phyloP scores from a whole-genome alignment of 805 yeast genomes.

The Myxozyma lipomycoides region DNA sequence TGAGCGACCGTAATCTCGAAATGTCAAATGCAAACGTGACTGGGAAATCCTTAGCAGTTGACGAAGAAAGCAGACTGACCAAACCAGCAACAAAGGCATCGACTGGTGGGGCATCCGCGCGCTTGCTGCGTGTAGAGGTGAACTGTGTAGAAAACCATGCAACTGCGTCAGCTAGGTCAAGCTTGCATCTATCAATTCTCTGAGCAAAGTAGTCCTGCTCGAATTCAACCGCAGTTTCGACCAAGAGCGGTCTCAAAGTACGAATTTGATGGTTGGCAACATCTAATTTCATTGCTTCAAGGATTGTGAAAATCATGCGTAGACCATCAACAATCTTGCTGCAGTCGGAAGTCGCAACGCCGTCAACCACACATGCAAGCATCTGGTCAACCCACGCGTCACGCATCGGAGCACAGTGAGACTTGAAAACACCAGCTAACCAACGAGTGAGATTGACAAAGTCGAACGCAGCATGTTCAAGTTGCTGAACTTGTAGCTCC shows the following conservation, averaged over 20 bases:
- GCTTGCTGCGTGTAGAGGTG: not conserved
- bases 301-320: constrained; percentile 69
- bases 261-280: constrained; percentile 93
- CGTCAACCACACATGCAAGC: constrained; percentile 49
- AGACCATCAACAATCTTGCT: constrained; percentile 65
- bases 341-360: constrained; percentile 11
- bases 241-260: constrained; percentile 73
- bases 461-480: constrained; percentile 60
- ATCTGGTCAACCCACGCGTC: constrained; percentile 84
- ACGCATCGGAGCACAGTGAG: constrained; percentile 95
- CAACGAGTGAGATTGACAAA: constrained; percentile 67
- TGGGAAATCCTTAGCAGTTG: constrained; percentile 55
- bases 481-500: constrained; percentile 70
- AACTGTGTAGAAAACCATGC: constrained; percentile 57
- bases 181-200: constrained; percentile 43
- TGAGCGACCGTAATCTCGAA: constrained; percentile 65
- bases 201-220: constrained; percentile 77
- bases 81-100: constrained; percentile 21
- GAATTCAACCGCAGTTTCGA: constrained; percentile 82
- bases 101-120: not conserved
- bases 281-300: constrained; percentile 92
- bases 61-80: constrained; percentile 29
- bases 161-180: constrained; percentile 56
- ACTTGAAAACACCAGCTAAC: constrained; percentile 73
- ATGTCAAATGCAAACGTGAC: constrained; percentile 80